phyloP scores from a whole-genome alignment of 805 yeast species.

The Komagataella phaffii region DNA sequence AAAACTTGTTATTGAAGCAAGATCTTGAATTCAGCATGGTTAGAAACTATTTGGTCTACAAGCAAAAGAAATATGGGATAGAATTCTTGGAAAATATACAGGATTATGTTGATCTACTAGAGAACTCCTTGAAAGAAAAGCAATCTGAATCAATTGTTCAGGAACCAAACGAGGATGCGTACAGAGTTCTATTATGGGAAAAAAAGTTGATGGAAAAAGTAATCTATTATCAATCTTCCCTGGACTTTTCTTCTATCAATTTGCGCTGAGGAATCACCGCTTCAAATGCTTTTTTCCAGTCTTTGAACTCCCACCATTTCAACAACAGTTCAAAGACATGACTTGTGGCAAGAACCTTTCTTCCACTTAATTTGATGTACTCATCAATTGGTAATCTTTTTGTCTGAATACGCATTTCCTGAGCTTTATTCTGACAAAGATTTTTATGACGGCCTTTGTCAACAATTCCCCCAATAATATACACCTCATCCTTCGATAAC shows the following conservation, averaged over 20 bases:
- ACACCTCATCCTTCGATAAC: constrained; percentile 58
- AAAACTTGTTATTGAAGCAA: neutral
- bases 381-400: constrained; percentile 81
- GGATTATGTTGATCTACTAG: neutral
- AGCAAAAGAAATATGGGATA: neutral
- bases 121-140: neutral
- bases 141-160: neutral
- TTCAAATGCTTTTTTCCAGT: constrained; percentile 84
- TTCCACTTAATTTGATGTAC: constrained; percentile 68
- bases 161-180: neutral
- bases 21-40: neutral
- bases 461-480: constrained; percentile 90
- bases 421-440: constrained; percentile 74
- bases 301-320: constrained; percentile 62
- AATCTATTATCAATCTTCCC: neutral
- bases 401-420: constrained; percentile 52
- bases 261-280: constrained; percentile 80
- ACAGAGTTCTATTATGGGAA: neutral
- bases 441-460: constrained; percentile 85
- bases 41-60: neutral
- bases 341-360: constrained; percentile 84
- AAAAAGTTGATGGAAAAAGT: neutral
- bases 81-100: neutral
- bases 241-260: constrained; percentile 15
- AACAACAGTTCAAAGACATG: constrained; percentile 87